Evolutionary conservation across 371 early-diverging fungal species (phyloP).

Genomic region (Lichtheimia corymbifera): DNA sequence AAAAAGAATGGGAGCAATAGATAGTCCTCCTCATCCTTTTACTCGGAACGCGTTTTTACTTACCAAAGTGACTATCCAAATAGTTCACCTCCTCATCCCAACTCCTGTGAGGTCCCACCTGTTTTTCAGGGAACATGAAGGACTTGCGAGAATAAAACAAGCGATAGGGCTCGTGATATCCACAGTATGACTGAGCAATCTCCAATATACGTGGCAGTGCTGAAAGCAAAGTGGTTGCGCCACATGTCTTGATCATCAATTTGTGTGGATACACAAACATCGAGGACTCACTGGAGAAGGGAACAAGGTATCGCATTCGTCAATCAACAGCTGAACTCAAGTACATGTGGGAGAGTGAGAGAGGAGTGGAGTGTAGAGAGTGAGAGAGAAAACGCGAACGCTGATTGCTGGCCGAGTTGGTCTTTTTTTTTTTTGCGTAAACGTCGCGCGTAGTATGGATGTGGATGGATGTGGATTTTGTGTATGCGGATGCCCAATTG

Average conservation of each 20-base stretch:
- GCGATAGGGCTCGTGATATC: slow-evolving; percentile 72
- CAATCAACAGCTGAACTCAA: no score
- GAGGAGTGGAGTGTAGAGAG: no score
- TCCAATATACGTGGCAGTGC: slow-evolving; percentile 83
- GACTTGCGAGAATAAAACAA: slow-evolving; percentile 94
- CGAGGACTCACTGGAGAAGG: slow-evolving; percentile 77
- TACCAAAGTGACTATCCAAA: slow-evolving; percentile 70
- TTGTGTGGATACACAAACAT: slow-evolving; percentile 96
- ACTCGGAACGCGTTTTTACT: slow-evolving; percentile 2
- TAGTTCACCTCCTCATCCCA: slow-evolving; percentile 88
- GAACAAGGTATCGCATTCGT: slow-evolving; percentile 14
- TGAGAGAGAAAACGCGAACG: no score
- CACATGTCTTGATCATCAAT: slow-evolving; percentile 95
- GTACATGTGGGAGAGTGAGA: no score
- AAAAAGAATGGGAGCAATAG: no score
- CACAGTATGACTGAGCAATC: slow-evolving; percentile 72
- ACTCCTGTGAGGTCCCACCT: slow-evolving; percentile 82
- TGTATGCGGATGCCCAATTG: background rate
- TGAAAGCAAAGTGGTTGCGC: slow-evolving; percentile 89
- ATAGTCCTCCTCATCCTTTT: background rate
- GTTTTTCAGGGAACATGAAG: slow-evolving; percentile 93
- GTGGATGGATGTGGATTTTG: slow-evolving; percentile 3
- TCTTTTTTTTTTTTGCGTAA: background rate
- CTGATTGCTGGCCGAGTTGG: no score
- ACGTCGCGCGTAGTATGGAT: background rate